Conservation (phyloP, 2,329 filamentous ascomycete species). For the Diaporthe ampelina region DNA sequence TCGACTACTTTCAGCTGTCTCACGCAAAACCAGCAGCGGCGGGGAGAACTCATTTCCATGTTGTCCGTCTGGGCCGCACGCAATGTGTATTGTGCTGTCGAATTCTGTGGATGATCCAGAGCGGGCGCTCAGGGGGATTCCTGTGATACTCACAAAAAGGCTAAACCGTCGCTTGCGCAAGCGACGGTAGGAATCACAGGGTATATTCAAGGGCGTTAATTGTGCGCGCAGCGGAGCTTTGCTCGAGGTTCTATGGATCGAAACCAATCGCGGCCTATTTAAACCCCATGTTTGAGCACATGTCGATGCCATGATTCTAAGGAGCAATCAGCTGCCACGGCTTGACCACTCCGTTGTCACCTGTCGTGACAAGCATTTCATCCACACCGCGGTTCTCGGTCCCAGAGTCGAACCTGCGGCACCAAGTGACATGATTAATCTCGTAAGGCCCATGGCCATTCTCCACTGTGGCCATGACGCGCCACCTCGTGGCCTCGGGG, state of each 20-base stretch:
- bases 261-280: not conserved
- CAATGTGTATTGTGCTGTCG: no score
- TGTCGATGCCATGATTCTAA: not conserved
- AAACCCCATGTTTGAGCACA: no score
- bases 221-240: not conserved
- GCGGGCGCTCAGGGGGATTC: not conserved
- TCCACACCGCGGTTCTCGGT: constrained; percentile 70
- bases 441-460: constrained; percentile 93
- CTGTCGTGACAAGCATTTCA: constrained; percentile 91
- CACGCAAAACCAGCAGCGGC: not conserved
- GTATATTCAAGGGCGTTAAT: not conserved
- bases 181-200: not conserved
- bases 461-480: constrained; percentile 75
- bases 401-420: constrained; percentile 78
- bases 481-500: constrained; percentile 71
- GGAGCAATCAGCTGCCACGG: constrained; percentile 74
- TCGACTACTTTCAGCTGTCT: not conserved
- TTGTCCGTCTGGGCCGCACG: not conserved
- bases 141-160: not conserved
- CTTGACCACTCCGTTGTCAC: constrained; percentile 90
- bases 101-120: not conserved
- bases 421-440: constrained; percentile 94
- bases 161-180: not conserved
- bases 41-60: no score
- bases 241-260: not conserved